phyloP scores from a whole-genome alignment of 192 early-diverging fungal genomes.

The Backusella australiensis region DNA sequence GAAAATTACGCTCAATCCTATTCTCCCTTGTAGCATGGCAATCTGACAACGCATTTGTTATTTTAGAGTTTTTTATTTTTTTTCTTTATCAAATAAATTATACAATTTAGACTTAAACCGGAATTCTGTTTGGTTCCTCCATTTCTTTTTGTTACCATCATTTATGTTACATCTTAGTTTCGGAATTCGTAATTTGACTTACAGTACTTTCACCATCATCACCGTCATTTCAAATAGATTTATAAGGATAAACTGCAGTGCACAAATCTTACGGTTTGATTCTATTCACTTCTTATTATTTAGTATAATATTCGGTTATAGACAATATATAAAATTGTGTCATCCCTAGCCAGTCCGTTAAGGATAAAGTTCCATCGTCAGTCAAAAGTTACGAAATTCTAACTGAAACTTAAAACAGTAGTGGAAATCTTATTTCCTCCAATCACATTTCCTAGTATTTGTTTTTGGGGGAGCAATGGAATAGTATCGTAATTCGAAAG shows the following conservation, averaged over 20 bases:
- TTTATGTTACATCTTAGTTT: neutral
- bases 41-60: neutral
- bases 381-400: neutral
- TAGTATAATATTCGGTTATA: neutral
- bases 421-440: neutral
- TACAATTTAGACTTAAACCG: neutral
- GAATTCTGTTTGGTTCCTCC: neutral
- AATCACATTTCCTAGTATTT: neutral
- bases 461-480: neutral
- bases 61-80: neutral
- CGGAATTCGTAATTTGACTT: conserved; percentile 1
- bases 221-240: neutral
- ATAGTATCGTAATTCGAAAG: neutral
- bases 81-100: neutral
- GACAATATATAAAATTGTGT: neutral
- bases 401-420: neutral
- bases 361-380: neutral
- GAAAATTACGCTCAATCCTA: neutral
- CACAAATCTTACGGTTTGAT: neutral
- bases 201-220: neutral
- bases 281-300: neutral
- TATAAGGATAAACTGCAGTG: neutral
- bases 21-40: neutral
- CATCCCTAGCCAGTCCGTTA: neutral
- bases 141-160: neutral